Evolutionary conservation across 176 grass and related monocot species (phyloP).

Genomic region (Leersia perrieri): DNA sequence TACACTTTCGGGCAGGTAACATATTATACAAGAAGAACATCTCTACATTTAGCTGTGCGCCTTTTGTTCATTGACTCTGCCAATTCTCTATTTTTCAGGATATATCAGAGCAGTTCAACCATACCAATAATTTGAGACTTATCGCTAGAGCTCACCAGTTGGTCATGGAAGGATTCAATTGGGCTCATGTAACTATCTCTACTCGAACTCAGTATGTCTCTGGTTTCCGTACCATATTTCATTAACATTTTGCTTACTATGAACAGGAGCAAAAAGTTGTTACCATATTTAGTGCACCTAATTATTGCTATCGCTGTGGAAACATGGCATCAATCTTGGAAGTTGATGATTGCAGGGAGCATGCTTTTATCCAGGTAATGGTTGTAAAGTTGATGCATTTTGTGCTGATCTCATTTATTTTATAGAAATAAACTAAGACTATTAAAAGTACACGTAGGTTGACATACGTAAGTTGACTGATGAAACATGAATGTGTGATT

Average conservation of each 20-base stretch:
- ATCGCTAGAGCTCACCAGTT: conserved; percentile 98
- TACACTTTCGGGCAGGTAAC: conserved; percentile 97
- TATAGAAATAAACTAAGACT: background rate
- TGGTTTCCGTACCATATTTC: background rate
- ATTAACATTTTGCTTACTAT: conserved; percentile 10
- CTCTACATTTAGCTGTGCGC: background rate
- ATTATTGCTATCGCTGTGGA: conserved; percentile 97
- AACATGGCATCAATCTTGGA: conserved; percentile 99
- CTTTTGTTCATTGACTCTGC: conserved; percentile 23
- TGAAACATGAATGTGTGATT: background rate
- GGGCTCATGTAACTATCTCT: conserved; percentile 74
- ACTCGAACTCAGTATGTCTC: background rate
- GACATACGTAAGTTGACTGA: background rate
- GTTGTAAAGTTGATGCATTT: background rate
- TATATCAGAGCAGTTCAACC: conserved; percentile 99
- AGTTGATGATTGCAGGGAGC: conserved; percentile 94
- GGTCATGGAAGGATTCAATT: conserved; percentile 96
- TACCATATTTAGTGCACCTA: conserved; percentile 98
- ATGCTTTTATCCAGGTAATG: conserved; percentile 92
- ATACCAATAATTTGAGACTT: conserved; percentile 86
- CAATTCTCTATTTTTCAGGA: conserved; percentile 56
- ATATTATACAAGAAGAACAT: background rate
- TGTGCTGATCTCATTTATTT: background rate
- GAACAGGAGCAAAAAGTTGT: conserved; percentile 97
- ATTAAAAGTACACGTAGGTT: background rate